phyloP scores from a whole-genome alignment of 345 rosid species.

The Aquilaria sinensis region DNA sequence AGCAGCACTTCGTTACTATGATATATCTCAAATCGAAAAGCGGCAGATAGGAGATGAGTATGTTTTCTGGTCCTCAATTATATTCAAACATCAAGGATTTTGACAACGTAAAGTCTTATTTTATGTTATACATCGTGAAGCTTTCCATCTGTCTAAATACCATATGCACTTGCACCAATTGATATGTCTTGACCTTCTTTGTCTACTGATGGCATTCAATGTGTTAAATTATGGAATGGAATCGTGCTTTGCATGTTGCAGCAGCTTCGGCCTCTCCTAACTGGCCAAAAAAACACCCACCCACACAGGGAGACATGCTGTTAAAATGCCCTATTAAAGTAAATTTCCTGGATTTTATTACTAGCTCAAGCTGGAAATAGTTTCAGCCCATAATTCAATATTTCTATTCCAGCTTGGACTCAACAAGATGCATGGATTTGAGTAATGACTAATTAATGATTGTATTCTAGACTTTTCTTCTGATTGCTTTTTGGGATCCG shows the following conservation, averaged over 20 bases:
- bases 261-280: no score
- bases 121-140: neutral
- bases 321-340: no score
- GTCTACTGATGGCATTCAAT: neutral
- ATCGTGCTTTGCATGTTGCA: neutral
- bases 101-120: neutral
- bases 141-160: neutral
- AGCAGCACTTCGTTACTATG: constrained; percentile 90
- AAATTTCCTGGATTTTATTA: neutral
- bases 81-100: no score
- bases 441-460: no score
- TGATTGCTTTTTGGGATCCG: no score
- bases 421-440: no score
- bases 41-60: constrained; percentile 94
- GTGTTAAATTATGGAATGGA: neutral
- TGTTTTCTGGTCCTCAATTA: constrained; percentile 16
- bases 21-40: constrained; percentile 94
- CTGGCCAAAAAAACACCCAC: no score
- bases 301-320: no score
- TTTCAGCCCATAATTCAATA: no score
- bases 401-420: no score
- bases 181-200: neutral
- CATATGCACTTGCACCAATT: neutral
- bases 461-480: no score
- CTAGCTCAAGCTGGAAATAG: no score